Evolutionary conservation across 2,329 filamentous ascomycete species (phyloP).

Genomic region (Colletotrichum neosansevieriae): DNA sequence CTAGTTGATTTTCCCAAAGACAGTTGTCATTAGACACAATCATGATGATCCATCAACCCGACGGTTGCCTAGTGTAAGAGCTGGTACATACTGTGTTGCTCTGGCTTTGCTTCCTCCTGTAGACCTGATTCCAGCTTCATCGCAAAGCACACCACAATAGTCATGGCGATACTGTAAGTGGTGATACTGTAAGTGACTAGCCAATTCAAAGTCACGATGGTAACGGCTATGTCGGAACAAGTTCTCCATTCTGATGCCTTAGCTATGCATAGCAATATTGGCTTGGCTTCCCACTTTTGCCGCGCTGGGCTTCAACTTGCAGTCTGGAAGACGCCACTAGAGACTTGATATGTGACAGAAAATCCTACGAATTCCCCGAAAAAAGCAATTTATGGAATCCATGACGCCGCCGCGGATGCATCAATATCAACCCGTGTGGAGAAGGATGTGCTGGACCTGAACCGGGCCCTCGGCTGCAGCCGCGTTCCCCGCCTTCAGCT

Average conservation of each 20-base stretch:
- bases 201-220: neutral
- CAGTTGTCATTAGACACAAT: too few relatives aligned
- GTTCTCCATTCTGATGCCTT: neutral
- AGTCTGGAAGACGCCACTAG: neutral
- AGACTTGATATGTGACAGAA: slow-evolving; percentile 6
- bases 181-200: neutral
- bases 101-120: neutral
- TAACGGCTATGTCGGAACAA: neutral
- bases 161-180: neutral
- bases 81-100: too few relatives aligned
- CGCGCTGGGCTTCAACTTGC: neutral
- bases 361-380: neutral
- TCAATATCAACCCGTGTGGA: slow-evolving; percentile 5
- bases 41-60: too few relatives aligned
- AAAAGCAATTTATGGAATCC: neutral
- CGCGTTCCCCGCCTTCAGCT: slow-evolving; percentile 25
- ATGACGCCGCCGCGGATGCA: slow-evolving; percentile 15
- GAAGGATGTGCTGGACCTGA: neutral
- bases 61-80: too few relatives aligned
- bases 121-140: neutral
- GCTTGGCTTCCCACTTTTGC: slow-evolving; percentile 13
- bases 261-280: slow-evolving; percentile 10
- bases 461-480: slow-evolving; percentile 5
- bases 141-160: neutral
- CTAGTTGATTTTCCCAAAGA: too few relatives aligned